Conservation (phyloP, 2,329 filamentous ascomycete species). For the Metarhizium robertsii region DNA sequence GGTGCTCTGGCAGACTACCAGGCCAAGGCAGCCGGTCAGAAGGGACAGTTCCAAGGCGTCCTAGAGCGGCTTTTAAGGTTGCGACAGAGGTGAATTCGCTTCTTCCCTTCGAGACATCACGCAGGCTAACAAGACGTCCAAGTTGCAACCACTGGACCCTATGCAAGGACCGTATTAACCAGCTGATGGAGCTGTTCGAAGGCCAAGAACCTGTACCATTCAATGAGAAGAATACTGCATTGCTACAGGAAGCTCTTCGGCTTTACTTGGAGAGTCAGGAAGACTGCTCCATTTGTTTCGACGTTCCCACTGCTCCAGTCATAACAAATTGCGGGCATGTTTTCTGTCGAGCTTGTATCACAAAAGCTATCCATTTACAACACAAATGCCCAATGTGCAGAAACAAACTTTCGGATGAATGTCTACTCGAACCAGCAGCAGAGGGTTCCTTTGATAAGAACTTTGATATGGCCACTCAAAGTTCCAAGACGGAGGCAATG, state of each 20-base stretch:
- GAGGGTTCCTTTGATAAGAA: slow-evolving; percentile 39
- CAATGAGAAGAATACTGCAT: slow-evolving; percentile 60
- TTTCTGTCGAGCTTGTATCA: slow-evolving; percentile 68
- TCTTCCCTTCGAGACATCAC: not conserved
- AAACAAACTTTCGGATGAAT: slow-evolving; percentile 50
- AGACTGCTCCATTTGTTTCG: slow-evolving; percentile 75
- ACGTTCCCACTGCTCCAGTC: slow-evolving; percentile 59
- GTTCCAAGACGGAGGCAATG: slow-evolving; percentile 75
- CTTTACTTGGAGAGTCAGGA: slow-evolving; percentile 73
- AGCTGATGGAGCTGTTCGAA: slow-evolving; percentile 62
- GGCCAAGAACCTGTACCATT: slow-evolving; percentile 58
- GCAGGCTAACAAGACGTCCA: not conserved
- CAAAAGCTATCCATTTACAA: slow-evolving; percentile 63
- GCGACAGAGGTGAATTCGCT: slow-evolving; percentile 53
- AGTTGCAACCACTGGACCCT: slow-evolving; percentile 82
- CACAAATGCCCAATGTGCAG: slow-evolving; percentile 81
- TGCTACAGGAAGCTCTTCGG: slow-evolving; percentile 67
- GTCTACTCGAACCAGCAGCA: slow-evolving; percentile 55
- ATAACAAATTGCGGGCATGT: slow-evolving; percentile 81
- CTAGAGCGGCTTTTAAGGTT: slow-evolving; percentile 76
- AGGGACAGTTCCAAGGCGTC: slow-evolving; percentile 60
- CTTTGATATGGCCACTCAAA: slow-evolving; percentile 56
- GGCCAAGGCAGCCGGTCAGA: slow-evolving; percentile 30
- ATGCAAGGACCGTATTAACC: slow-evolving; percentile 63
- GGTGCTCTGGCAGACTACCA: slow-evolving; percentile 57